Conservation (phyloP, 2,329 filamentous ascomycete genomes). For the Fusarium sp. region DNA sequence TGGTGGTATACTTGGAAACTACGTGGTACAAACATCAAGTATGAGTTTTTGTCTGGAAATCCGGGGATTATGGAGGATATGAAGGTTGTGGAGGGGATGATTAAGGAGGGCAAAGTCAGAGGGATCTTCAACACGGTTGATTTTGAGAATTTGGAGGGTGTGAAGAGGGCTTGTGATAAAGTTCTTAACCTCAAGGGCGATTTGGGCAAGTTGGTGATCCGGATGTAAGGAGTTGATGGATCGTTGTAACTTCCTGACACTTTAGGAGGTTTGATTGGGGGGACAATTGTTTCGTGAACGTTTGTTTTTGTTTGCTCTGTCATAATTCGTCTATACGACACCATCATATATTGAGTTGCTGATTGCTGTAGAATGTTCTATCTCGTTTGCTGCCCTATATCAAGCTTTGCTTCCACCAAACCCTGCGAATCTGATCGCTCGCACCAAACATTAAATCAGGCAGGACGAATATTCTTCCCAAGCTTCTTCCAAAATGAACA, state of each 20-base stretch:
- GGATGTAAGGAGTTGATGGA: slow-evolving; percentile 15
- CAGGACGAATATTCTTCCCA: not conserved
- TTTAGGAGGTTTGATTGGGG: not conserved
- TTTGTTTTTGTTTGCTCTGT: fast-evolving
- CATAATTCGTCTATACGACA: not conserved
- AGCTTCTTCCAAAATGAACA: not conserved
- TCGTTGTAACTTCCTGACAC: not conserved
- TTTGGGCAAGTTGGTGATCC: slow-evolving; percentile 46
- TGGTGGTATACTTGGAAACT: slow-evolving; percentile 56
- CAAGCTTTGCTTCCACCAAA: not conserved
- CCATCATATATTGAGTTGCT: not conserved
- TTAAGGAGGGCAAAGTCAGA: slow-evolving; percentile 57
- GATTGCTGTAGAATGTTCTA: not conserved
- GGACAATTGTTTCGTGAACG: fast-evolving
- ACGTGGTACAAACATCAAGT: slow-evolving; percentile 57
- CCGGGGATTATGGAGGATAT: slow-evolving; percentile 55
- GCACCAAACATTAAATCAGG: not conserved
- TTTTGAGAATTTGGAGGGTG: slow-evolving; percentile 56
- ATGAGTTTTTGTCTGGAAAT: slow-evolving; percentile 60
- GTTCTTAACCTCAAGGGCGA: slow-evolving; percentile 48
- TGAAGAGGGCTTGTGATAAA: slow-evolving; percentile 55
- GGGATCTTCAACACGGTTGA: slow-evolving; percentile 55
- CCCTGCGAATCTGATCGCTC: not conserved
- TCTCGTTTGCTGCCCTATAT: not conserved
- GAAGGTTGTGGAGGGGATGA: slow-evolving; percentile 54